A percentile compares a stretch with the other conserved stretches of the same genome.
Evolutionary conservation across 768 basidiomycete genomes (phyloP).

Genomic region (Sistotremastrum niveocremeum): DNA sequence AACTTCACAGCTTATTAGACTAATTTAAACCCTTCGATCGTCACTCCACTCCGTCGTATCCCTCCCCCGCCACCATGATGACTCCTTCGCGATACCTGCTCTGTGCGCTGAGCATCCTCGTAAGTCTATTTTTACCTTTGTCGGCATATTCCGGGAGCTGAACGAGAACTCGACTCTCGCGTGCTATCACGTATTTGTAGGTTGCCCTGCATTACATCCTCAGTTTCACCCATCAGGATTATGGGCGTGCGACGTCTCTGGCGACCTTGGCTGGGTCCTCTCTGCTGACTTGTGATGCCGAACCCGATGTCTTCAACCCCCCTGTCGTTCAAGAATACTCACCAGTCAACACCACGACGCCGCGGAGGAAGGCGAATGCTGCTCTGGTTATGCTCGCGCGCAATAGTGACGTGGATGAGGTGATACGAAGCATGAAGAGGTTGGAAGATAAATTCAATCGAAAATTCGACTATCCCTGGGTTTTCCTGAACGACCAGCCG

Average conservation of each 20-base stretch:
- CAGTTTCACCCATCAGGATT: constrained; percentile 50
- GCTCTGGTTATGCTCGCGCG: constrained; percentile 29
- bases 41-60: too few relatives aligned
- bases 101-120: too few relatives aligned
- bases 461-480: constrained; percentile 31
- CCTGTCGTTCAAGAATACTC: too few relatives aligned
- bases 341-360: not conserved
- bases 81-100: too few relatives aligned
- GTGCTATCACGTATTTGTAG: constrained; percentile 6
- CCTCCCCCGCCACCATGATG: too few relatives aligned
- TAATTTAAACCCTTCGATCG: too few relatives aligned
- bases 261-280: constrained; percentile 8
- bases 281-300: too few relatives aligned
- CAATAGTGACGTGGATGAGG: constrained; percentile 17
- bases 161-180: too few relatives aligned
- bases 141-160: too few relatives aligned
- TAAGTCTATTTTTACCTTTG: too few relatives aligned
- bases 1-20: too few relatives aligned
- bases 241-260: constrained; percentile 46
- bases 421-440: constrained; percentile 25
- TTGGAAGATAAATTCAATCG: constrained; percentile 34
- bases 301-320: too few relatives aligned
- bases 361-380: constrained; percentile 22
- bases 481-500: constrained; percentile 33
- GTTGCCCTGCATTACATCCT: constrained; percentile 42